Evolutionary conservation across 805 yeast genomes (phyloP).

Genomic region (Metschnikowia colocasiae): DNA sequence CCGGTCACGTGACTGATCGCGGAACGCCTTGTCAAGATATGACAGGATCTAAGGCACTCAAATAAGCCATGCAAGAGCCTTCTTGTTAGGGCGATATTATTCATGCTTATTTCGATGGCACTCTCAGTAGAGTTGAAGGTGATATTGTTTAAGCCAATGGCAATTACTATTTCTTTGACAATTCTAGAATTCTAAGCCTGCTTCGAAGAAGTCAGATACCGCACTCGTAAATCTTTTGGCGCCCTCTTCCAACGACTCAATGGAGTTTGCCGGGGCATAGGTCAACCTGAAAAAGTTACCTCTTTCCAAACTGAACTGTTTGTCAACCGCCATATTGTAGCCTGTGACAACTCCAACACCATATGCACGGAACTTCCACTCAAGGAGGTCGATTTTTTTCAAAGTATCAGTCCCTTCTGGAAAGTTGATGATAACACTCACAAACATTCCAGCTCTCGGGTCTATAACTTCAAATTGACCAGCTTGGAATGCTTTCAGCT

Average conservation of each 20-base stretch:
- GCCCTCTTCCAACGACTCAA: conserved; percentile 15
- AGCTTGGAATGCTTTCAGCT: conserved; percentile 20
- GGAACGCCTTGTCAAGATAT: neutral
- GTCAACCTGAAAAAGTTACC: conserved; percentile 18
- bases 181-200: conserved; percentile 11
- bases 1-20: conserved; percentile 1
- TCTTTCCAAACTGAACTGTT: conserved; percentile 11
- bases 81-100: neutral
- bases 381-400: conserved; percentile 10
- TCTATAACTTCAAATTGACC: conserved; percentile 21
- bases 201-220: conserved; percentile 14
- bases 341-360: conserved; percentile 16
- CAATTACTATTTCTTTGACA: neutral
- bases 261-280: conserved; percentile 28
- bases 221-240: conserved; percentile 13
- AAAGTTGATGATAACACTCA: conserved; percentile 13
- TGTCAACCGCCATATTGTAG: conserved; percentile 21
- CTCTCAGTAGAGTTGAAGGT: too few species aligned
- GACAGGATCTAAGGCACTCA: neutral
- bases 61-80: neutral
- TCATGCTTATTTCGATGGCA: neutral
- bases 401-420: conserved; percentile 12
- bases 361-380: conserved; percentile 16
- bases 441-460: conserved; percentile 27
- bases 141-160: too few species aligned